These are phyloP conservation scores for Boehmeria nivea DNA, from an alignment of 306 rosid genomes.

Conservation along the genomic window DNA sequence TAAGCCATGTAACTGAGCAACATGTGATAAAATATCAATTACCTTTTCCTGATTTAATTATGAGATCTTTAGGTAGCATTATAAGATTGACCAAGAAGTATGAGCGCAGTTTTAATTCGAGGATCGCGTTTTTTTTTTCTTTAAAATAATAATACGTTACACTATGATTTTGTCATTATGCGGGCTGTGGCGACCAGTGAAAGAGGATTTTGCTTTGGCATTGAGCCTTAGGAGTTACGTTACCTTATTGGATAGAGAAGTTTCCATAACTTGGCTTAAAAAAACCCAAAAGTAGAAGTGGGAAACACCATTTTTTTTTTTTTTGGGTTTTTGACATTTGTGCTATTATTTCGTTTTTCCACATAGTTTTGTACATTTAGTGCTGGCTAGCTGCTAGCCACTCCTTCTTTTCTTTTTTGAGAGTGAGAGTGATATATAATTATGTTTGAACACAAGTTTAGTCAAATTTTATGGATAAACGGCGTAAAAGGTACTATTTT, in stretches of 20 bases:
- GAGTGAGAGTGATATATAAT: too few species aligned
- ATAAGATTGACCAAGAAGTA: background rate
- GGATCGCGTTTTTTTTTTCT: background rate
- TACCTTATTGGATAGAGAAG: background rate
- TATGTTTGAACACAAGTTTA: background rate
- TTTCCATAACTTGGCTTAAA: background rate
- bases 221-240: conserved; percentile 2
- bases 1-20: background rate
- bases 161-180: conserved; percentile 16
- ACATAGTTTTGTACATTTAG: background rate
- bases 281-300: background rate
- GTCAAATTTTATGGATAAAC: background rate
- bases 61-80: background rate
- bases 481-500: background rate
- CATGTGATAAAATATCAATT: background rate
- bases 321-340: conserved; percentile 4
- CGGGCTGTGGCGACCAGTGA: conserved; percentile 13
- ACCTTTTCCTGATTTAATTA: background rate
- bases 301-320: background rate
- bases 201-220: background rate
- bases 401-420: background rate
- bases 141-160: background rate
- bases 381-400: conserved; percentile 18
- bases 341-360: background rate
- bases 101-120: background rate